Percentiles rank a stretch among this genome's conserved stretches.
phyloP scores from a whole-genome alignment of 805 yeast genomes.

The Ogataea haglerorum region DNA sequence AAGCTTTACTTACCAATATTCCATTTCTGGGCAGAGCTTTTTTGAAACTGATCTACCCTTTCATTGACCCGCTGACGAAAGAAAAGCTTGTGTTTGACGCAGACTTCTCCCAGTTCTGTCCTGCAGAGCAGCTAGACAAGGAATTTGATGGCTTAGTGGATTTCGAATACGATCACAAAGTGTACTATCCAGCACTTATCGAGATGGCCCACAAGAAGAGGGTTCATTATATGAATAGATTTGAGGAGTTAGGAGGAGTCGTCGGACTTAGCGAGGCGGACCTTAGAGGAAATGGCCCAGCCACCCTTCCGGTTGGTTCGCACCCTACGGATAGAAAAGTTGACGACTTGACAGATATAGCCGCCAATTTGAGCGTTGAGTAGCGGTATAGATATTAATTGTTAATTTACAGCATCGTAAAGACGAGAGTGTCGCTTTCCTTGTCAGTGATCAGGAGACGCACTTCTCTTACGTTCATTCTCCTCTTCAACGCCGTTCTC shows the following conservation, averaged over 20 bases:
- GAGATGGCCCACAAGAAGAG: constrained; percentile 59
- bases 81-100: constrained; percentile 91
- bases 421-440: neutral
- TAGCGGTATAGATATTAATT: neutral
- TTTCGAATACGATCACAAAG: constrained; percentile 75
- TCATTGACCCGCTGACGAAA: constrained; percentile 92
- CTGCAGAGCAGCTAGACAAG: constrained; percentile 73
- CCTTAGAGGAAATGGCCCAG: constrained; percentile 46
- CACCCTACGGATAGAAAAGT: constrained; percentile 24
- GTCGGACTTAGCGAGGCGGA: constrained; percentile 84
- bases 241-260: constrained; percentile 62
- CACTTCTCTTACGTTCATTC: constrained; percentile 2
- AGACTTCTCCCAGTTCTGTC: constrained; percentile 82
- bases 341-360: neutral
- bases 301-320: constrained; percentile 31
- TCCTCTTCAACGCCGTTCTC: constrained; percentile 9
- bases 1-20: constrained; percentile 85
- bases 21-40: constrained; percentile 95
- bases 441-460: neutral
- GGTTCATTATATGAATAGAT: constrained; percentile 63
- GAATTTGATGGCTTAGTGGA: constrained; percentile 83
- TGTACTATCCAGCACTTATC: constrained; percentile 73
- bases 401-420: neutral
- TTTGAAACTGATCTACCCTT: constrained; percentile 86
- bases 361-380: neutral